phyloP scores from a whole-genome alignment of 2,329 filamentous ascomycete genomes.

The Fonsecaea erecta region DNA sequence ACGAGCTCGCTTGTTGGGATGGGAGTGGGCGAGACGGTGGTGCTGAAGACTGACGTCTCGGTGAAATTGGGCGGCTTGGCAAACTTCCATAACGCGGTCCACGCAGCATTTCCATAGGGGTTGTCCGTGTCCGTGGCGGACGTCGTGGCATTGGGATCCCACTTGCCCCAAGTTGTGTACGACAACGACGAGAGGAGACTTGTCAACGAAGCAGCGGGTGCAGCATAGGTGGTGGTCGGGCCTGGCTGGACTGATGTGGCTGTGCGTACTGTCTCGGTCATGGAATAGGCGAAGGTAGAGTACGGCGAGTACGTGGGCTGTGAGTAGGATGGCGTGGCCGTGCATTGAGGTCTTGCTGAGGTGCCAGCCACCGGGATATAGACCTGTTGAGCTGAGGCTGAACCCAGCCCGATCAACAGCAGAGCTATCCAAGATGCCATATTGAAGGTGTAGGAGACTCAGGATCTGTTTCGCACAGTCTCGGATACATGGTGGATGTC shows the following conservation, averaged over 20 bases:
- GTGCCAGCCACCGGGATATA: constrained; percentile 40
- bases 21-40: constrained; percentile 61
- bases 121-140: constrained; percentile 40
- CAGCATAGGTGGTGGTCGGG: constrained; percentile 41
- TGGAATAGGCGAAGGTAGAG: constrained; percentile 40
- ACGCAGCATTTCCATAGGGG: constrained; percentile 45
- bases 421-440: constrained; percentile 5
- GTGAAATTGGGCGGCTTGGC: constrained; percentile 44
- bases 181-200: constrained; percentile 37
- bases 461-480: not conserved
- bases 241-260: constrained; percentile 43
- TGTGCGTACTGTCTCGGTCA: constrained; percentile 42
- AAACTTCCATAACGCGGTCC: constrained; percentile 43
- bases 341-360: constrained; percentile 39
- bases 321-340: constrained; percentile 20
- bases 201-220: constrained; percentile 38
- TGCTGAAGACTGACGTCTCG: constrained; percentile 44
- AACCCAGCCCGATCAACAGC: not conserved
- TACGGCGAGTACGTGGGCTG: constrained; percentile 38
- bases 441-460: not conserved
- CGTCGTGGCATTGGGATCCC: constrained; percentile 41
- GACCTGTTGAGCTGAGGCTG: constrained; percentile 36
- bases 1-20: constrained; percentile 61
- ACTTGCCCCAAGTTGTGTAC: constrained; percentile 44
- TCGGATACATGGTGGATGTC: not conserved